Evolutionary conservation across 768 basidiomycete genomes (phyloP).

Genomic region (Phallus indusiatus): DNA sequence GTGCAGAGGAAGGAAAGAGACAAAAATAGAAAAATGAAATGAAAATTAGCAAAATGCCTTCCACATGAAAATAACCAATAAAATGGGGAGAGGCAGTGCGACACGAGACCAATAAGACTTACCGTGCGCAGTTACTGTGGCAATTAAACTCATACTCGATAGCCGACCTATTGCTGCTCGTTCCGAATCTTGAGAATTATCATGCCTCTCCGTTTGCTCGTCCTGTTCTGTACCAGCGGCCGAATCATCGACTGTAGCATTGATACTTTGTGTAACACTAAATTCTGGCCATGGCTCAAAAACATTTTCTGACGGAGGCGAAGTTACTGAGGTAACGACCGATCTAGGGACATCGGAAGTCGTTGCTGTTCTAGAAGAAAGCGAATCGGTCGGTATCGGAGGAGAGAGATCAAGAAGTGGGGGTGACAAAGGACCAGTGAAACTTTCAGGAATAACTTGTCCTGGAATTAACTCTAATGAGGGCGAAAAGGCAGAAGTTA

Average conservation of each 20-base stretch:
- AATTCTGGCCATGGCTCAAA: background rate
- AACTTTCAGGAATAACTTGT: background rate
- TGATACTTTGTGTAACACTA: background rate
- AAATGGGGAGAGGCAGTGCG: background rate
- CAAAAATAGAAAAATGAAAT: background rate
- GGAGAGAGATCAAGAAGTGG: background rate
- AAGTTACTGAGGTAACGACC: background rate
- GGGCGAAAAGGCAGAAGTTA: background rate
- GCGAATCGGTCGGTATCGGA: background rate
- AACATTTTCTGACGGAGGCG: background rate
- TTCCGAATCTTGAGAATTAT: constrained; percentile 24
- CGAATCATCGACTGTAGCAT: background rate
- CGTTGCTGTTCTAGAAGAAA: background rate
- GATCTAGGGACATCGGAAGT: background rate
- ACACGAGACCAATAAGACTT: constrained; percentile 17
- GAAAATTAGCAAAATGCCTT: too few species aligned
- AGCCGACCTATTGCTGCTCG: constrained; percentile 81
- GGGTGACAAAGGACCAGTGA: background rate
- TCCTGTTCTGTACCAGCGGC: background rate
- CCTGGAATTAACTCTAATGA: background rate
- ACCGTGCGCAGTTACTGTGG: constrained; percentile 76
- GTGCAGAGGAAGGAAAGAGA: constrained; percentile 7
- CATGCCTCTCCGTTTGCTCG: background rate
- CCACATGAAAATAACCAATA: background rate
- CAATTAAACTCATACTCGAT: constrained; percentile 90